These are phyloP conservation scores for Mycogone perniciosa DNA, from an alignment of 2,329 filamentous ascomycete species.

Conservation along the genomic window DNA sequence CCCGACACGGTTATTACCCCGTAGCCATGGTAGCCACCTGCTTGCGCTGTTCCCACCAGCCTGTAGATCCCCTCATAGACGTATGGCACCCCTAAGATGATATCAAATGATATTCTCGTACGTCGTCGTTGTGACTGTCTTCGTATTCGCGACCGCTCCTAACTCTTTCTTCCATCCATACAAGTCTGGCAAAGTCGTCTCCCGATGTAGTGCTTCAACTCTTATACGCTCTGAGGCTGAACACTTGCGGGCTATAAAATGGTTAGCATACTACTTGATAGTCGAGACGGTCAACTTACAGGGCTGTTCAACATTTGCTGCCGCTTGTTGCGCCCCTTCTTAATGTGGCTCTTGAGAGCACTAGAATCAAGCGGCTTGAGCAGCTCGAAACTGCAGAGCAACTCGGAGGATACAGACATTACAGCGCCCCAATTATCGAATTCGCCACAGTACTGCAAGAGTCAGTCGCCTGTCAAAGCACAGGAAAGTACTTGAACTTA, in stretches of 20 bases:
- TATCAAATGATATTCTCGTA: not conserved
- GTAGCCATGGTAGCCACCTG: slow-evolving; percentile 20
- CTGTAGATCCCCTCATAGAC: not conserved
- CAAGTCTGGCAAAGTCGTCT: no score
- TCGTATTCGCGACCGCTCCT: no score
- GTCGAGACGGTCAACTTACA: slow-evolving; percentile 49
- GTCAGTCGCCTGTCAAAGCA: slow-evolving; percentile 20
- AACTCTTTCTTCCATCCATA: no score
- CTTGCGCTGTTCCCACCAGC: not conserved
- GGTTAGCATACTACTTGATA: slow-evolving; percentile 8
- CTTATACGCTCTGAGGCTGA: slow-evolving; percentile 50
- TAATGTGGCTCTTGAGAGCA: slow-evolving; percentile 96
- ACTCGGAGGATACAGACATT: slow-evolving; percentile 91
- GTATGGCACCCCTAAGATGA: not conserved
- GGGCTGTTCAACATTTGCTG: slow-evolving; percentile 95
- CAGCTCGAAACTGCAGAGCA: slow-evolving; percentile 94
- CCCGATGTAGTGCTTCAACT: not conserved
- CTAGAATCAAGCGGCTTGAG: slow-evolving; percentile 94
- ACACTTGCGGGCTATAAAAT: slow-evolving; percentile 44
- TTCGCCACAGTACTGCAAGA: slow-evolving; percentile 84
- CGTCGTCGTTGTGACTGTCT: no score
- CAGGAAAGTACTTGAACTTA: slow-evolving; percentile 43
- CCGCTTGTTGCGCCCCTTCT: slow-evolving; percentile 91
- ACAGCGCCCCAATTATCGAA: slow-evolving; percentile 99
- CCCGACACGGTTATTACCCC: slow-evolving; percentile 26